Evolutionary conservation across 2,329 filamentous ascomycete species (phyloP).

Genomic region (Falciphora oryzae): DNA sequence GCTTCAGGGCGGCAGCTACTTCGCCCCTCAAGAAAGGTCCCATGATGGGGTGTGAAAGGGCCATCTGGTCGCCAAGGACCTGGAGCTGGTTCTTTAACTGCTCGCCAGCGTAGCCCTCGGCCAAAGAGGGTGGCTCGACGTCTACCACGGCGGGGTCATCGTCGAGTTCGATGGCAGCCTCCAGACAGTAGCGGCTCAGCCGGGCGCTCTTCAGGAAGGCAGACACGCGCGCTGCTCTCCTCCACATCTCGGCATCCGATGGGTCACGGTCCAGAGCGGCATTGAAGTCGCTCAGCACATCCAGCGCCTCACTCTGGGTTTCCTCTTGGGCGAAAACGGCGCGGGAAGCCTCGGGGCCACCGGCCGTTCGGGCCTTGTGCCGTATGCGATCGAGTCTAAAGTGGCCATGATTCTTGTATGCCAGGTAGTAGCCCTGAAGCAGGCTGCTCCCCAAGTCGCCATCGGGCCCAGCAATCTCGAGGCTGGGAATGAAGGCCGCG

Average conservation of each 20-base stretch:
- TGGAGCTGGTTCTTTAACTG: slow-evolving; percentile 52
- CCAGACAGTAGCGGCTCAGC: slow-evolving; percentile 56
- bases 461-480: slow-evolving; percentile 54
- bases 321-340: slow-evolving; percentile 6
- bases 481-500: slow-evolving; percentile 39
- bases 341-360: background rate
- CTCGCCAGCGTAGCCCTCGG: slow-evolving; percentile 58
- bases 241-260: slow-evolving; percentile 62
- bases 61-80: slow-evolving; percentile 48
- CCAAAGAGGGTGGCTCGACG: slow-evolving; percentile 56
- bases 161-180: slow-evolving; percentile 61
- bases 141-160: slow-evolving; percentile 59
- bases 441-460: slow-evolving; percentile 75
- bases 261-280: slow-evolving; percentile 58
- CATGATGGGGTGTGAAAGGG: slow-evolving; percentile 56
- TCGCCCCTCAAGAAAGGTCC: slow-evolving; percentile 46
- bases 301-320: slow-evolving; percentile 28
- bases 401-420: slow-evolving; percentile 93
- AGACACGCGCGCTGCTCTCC: slow-evolving; percentile 52
- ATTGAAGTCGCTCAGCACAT: slow-evolving; percentile 51
- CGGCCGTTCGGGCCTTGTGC: slow-evolving; percentile 30
- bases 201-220: slow-evolving; percentile 51
- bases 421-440: slow-evolving; percentile 83
- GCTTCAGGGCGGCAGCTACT: slow-evolving; percentile 45
- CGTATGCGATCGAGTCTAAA: slow-evolving; percentile 75